A percentile compares a stretch with the other conserved stretches of the same genome.
These are phyloP conservation scores for Tympanopsis confertula DNA, from an alignment of 2,329 filamentous ascomycete genomes.

Conservation along the genomic window DNA sequence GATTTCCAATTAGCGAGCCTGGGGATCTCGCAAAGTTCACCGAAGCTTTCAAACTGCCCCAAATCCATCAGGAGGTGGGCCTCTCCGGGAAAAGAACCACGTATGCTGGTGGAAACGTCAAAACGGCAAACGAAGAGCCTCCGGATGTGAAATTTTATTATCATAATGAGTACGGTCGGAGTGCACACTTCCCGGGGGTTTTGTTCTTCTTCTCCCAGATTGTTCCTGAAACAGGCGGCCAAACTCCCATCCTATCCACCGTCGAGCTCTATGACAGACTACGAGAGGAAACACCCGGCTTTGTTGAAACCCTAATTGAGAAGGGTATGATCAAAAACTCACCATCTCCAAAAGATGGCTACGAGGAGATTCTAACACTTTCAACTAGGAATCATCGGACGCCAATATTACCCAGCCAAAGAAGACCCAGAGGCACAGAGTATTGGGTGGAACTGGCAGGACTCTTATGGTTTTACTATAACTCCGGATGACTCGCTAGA, in stretches of 20 bases:
- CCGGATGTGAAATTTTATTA: conserved; percentile 4
- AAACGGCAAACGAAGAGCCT: conserved; percentile 7
- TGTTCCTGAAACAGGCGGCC: conserved; percentile 4
- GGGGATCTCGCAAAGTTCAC: conserved; percentile 2
- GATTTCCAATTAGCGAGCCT: conserved; percentile 2
- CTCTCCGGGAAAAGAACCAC: conserved; percentile 4
- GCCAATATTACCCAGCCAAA: conserved; percentile 6
- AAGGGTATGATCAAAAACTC: too few species aligned
- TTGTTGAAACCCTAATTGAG: conserved; percentile 3
- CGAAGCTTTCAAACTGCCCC: conserved; percentile 3
- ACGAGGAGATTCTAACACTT: too few species aligned
- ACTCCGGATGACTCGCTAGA: conserved; percentile 1
- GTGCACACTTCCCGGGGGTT: conserved; percentile 4
- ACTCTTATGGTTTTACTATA: conserved; percentile 7
- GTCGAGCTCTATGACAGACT: conserved; percentile 6
- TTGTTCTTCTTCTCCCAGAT: conserved; percentile 5
- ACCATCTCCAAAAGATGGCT: too few species aligned
- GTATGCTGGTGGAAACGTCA: conserved; percentile 2
- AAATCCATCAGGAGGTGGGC: conserved; percentile 5
- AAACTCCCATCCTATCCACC: conserved; percentile 6
- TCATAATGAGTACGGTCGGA: conserved; percentile 6
- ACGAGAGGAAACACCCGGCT: conserved; percentile 4
- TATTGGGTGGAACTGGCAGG: conserved; percentile 8
- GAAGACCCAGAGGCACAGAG: conserved; percentile 5
- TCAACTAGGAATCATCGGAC: conserved; percentile 5